Evolutionary conservation across 495 filamentous ascomycete genomes (phyloP), one percentile per base, ranked within the genome.

Genomic region (Penicillium lividum): DNA sequence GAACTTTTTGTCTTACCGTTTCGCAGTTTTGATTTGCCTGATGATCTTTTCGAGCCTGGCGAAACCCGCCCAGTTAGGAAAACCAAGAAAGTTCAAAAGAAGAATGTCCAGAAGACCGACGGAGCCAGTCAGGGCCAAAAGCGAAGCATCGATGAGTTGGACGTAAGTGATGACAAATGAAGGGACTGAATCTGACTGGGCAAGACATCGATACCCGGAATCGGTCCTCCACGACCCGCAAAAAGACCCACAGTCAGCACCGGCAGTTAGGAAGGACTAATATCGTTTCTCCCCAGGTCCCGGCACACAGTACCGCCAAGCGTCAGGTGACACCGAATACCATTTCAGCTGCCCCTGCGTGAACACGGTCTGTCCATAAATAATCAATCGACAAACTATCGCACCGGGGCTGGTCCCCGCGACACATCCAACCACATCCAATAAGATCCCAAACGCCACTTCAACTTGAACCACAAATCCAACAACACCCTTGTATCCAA

Each of bases 41-140:
- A 87, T 52, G 92, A 98, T 70, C 86, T 98, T 1, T 98, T 98
- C 70, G 81, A 86, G 57, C 74, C 85, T 5, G 92, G 92, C 58
- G 94, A 98, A 72, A 75, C 73, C 27, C 88, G 84, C 60, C 89
- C 90, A 13, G 63, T 70, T 6, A 85, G 82, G 53, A 82, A 86
- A 25, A 83, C 82, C 70, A 86, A 84, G 68, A 92, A 86, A 76
- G 79, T 74, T 30, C 53, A 70, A 34, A 84, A 81, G 11, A 49
- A 30, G 28, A 30, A 49, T 8, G 28, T 16, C 13, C 7, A 48
- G 66, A 78, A 68, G 50, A 51, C 63, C 57, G 71, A 76, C 36
- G 44, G 65, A 27, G 62, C 60, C 56, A 66, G 63, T 25, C 76
- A 81, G 66, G 67, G 63, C 18, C 76, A 82, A 68, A 76, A 79